A percentile compares a stretch with the other conserved stretches of the same genome.
These are phyloP conservation scores for Cystoisospora suis DNA, from an alignment of 169 alveolate genomes.

Conservation along the genomic window DNA sequence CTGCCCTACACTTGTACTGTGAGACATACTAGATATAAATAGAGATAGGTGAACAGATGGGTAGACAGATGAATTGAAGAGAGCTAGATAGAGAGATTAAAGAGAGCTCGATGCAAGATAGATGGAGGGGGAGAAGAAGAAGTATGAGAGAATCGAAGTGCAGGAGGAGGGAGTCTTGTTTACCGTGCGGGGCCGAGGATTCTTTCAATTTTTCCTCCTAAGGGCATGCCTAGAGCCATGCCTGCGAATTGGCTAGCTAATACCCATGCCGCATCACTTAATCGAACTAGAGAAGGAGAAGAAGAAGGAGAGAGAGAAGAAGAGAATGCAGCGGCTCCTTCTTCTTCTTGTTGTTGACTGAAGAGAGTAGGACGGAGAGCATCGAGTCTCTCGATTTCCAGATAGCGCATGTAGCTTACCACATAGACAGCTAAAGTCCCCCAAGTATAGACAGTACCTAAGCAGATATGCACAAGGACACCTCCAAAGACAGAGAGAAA, in stretches of 20 bases:
- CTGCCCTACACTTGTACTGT: no score
- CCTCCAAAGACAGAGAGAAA: constrained; percentile 41
- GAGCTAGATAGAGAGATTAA: no score
- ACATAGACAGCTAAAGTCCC: constrained; percentile 43
- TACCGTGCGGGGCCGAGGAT: constrained; percentile 24
- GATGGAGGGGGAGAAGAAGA: no score
- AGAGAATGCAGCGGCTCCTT: not conserved
- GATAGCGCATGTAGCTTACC: constrained; percentile 25
- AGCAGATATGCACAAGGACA: constrained; percentile 16
- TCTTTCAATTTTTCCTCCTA: not conserved
- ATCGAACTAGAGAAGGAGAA: not conserved
- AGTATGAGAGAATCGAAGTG: no score
- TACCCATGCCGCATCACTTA: constrained; percentile 11
- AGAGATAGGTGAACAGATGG: no score
- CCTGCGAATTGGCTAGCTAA: constrained; percentile 21
- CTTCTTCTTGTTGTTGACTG: not conserved
- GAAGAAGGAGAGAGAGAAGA: not conserved
- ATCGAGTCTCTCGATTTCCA: not conserved
- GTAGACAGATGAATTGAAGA: no score
- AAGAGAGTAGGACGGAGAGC: not conserved
- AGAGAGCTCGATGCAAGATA: no score
- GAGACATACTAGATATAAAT: no score
- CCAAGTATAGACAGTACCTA: constrained; percentile 54
- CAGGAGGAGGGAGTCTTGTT: no score
- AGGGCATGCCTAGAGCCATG: constrained; percentile 34